These are phyloP conservation scores for Pancytospora philotis DNA, from an alignment of 371 early-diverging fungal species.

Conservation along the genomic window DNA sequence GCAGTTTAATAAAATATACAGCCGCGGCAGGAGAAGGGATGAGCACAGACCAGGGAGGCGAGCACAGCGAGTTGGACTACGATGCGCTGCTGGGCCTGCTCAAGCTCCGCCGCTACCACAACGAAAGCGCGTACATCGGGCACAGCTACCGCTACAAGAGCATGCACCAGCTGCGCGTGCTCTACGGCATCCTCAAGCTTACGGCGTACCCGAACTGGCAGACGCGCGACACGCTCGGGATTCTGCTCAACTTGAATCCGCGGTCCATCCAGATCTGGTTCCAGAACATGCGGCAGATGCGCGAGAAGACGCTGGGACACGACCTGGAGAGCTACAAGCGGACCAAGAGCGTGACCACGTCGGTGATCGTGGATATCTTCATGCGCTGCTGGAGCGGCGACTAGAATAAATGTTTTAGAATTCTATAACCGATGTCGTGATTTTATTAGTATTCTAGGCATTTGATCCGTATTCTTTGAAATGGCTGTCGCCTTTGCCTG, in stretches of 20 bases:
- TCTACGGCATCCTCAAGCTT: conserved; percentile 39
- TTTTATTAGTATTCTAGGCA: too few species aligned
- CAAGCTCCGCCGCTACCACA: background rate
- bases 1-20: too few species aligned
- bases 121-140: background rate
- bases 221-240: conserved; percentile 31
- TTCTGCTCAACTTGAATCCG: conserved; percentile 41
- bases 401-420: too few species aligned
- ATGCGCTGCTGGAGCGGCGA: too few species aligned
- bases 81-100: background rate
- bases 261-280: conserved; percentile 51
- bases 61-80: background rate
- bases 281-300: conserved; percentile 44
- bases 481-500: too few species aligned
- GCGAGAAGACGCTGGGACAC: background rate
- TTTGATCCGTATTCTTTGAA: too few species aligned
- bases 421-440: too few species aligned
- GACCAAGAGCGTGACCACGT: background rate
- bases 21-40: too few species aligned
- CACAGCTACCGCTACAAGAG: conserved; percentile 17
- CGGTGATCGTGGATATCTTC: background rate
- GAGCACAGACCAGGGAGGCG: background rate
- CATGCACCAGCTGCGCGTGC: conserved; percentile 33
- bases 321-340: background rate
- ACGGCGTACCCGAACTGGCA: conserved; percentile 34